Conservation (phyloP, 139 green algal species). For the Nannochloris sp. region DNA sequence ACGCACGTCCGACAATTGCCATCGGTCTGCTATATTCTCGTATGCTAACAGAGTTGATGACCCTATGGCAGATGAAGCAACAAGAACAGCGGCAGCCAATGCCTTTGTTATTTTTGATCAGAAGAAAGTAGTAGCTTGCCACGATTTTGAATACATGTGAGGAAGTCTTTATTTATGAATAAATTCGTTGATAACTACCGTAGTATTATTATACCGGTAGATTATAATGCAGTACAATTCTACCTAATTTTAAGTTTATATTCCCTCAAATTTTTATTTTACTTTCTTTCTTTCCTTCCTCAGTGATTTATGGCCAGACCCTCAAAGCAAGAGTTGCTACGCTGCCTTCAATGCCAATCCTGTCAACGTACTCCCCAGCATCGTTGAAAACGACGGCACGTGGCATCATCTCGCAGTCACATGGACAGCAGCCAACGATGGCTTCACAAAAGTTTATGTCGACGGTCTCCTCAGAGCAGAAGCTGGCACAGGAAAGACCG, state of each 20-base stretch:
- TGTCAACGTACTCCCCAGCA: conserved; percentile 23
- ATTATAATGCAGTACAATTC: too few relatives aligned
- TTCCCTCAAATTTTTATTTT: background rate
- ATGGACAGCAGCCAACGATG: conserved; percentile 53
- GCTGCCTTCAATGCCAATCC: conserved; percentile 30
- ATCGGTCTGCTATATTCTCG: conserved; percentile 61
- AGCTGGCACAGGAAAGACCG: conserved; percentile 44
- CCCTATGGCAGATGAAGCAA: conserved; percentile 16
- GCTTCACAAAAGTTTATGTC: conserved; percentile 70
- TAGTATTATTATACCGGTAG: too few relatives aligned
- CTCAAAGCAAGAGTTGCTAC: conserved; percentile 43
- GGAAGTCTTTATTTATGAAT: background rate
- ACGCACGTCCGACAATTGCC: conserved; percentile 70
- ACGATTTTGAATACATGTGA: conserved; percentile 57
- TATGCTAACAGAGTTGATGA: conserved; percentile 60
- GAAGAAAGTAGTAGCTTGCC: conserved; percentile 63
- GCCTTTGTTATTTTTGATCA: conserved; percentile 71
- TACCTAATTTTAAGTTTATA: too few relatives aligned
- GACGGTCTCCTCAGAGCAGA: conserved; percentile 59
- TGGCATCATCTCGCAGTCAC: conserved; percentile 85
- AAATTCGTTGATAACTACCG: background rate
- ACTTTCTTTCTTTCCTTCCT: background rate
- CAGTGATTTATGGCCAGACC: conserved; percentile 67
- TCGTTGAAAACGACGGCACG: conserved; percentile 46
- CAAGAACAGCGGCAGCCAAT: conserved; percentile 61